Evolutionary conservation across 2,329 filamentous ascomycete genomes (phyloP).

Genomic region (Sporothrix pseudoabietina): DNA sequence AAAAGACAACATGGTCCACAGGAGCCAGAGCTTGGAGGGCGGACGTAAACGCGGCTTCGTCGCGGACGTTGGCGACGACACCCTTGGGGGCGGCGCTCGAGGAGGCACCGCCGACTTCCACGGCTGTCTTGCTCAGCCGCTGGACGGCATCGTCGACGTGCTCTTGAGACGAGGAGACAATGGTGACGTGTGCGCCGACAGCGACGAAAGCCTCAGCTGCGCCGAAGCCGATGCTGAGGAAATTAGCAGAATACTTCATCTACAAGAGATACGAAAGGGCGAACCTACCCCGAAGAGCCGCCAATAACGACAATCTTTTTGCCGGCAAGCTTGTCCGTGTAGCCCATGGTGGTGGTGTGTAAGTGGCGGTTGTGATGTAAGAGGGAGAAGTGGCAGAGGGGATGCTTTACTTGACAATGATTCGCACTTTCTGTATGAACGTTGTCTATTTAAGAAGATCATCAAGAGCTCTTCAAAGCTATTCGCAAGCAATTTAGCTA

Average conservation of each 20-base stretch:
- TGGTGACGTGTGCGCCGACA: constrained; percentile 42
- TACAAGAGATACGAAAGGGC: background rate
- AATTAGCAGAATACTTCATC: background rate
- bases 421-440: background rate
- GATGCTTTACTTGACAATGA: background rate
- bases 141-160: constrained; percentile 41
- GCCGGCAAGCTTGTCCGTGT: constrained; percentile 41
- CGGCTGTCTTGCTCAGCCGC: constrained; percentile 35
- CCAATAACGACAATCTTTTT: constrained; percentile 45
- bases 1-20: constrained; percentile 46
- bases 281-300: constrained; percentile 43
- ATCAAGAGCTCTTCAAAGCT: background rate
- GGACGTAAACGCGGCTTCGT: constrained; percentile 42
- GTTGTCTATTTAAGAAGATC: background rate
- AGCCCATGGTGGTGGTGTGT: constrained; percentile 29
- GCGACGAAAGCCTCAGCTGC: constrained; percentile 44
- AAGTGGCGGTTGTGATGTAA: too few relatives aligned
- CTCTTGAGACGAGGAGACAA: constrained; percentile 43
- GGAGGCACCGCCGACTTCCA: constrained; percentile 27
- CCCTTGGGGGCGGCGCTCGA: constrained; percentile 36
- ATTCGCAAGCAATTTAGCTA: background rate
- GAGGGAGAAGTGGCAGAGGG: background rate
- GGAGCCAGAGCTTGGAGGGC: constrained; percentile 41
- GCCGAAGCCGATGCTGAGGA: constrained; percentile 45
- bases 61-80: constrained; percentile 42